These are phyloP conservation scores for Piromyces finnis DNA, from an alignment of 192 early-diverging fungal species.

Conservation along the genomic window DNA sequence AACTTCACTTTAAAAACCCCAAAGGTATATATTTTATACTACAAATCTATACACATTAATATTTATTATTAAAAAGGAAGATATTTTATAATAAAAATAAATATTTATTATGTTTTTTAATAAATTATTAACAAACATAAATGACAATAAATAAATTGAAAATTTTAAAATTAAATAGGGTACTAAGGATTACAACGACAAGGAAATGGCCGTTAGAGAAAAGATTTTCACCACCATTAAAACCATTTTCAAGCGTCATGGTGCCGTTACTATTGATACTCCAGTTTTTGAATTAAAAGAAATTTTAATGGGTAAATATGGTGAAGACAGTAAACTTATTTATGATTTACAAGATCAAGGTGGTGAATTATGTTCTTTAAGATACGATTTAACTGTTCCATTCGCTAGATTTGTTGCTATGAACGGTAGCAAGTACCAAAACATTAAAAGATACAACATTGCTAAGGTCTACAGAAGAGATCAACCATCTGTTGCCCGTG, in stretches of 20 bases:
- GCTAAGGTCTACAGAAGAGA: constrained; percentile 97
- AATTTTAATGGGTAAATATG: constrained; percentile 90
- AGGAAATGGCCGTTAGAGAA: constrained; percentile 95
- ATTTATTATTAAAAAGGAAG: no score
- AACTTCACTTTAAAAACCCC: background rate
- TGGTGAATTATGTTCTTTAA: constrained; percentile 82
- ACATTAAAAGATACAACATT: constrained; percentile 93
- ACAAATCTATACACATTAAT: no score
- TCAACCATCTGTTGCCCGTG: constrained; percentile 95
- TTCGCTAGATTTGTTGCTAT: constrained; percentile 92
- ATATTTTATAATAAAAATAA: no score
- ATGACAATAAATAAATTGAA: no score
- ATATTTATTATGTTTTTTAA: no score
- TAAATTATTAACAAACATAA: no score
- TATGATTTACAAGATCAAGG: constrained; percentile 96
- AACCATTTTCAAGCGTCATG: constrained; percentile 82
- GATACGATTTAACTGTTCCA: constrained; percentile 95
- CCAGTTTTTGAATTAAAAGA: constrained; percentile 97
- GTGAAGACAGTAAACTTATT: constrained; percentile 96
- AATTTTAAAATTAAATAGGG: constrained; percentile 26
- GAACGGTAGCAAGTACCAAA: constrained; percentile 63
- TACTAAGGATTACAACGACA: constrained; percentile 82
- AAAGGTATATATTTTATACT: background rate
- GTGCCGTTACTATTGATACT: constrained; percentile 94
- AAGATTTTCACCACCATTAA: constrained; percentile 77